Base-by-base conservation (phyloP, 176 grass and related monocot genomes). In the Oryza nivara region DNA sequence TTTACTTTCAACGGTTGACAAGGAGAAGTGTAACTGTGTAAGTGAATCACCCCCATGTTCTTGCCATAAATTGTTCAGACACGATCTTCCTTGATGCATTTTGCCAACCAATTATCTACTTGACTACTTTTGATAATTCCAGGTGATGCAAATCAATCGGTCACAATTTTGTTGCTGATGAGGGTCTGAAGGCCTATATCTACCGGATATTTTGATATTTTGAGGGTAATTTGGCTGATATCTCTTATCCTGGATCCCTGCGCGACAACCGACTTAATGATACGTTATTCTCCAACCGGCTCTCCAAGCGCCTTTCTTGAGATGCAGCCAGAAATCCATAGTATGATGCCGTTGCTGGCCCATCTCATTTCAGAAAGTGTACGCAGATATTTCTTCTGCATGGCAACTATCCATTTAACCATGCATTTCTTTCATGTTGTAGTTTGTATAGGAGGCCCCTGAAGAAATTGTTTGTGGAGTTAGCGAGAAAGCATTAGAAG, bases 111-210 rank as follows among this genome's bases (percentile, higher is more conserved):
- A 16, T 13, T 38, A 16, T 67, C 6, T 58, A 38, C 28, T 28
- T 28, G 28, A 28, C 28, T 28, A 28, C 82, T 72, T n/a, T 23
- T 58, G 36, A 22, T 51, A 16, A 83, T 70, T 15, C 20, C 47
- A 98, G 92, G 83, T 85, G 89, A 95, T 80, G 90, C 88, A 71
- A 95, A 92, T 41, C 95, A 93, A 89, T 98, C 91, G 0, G 89
- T 98, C 95, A 98, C 85, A 80, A 35, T 35, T 35, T 95, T 82
- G 95, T 93, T 82, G 92, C 87, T 40, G 85, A 90, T 47, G 92
- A 95, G 34, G 92, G 89, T 73, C 66, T 95, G 80, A 91, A 95
- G 78, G 91, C 92, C 63, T 35, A 3, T 95, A 95, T 87, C 91
- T 95, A 71, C 95, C 95, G 34, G 34, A 35, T 35, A 35, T 28